Evolutionary conservation across 148 eudicot species (phyloP), one percentile per base, ranked within the genome.

Genomic region (Heliosperma pusillum): DNA sequence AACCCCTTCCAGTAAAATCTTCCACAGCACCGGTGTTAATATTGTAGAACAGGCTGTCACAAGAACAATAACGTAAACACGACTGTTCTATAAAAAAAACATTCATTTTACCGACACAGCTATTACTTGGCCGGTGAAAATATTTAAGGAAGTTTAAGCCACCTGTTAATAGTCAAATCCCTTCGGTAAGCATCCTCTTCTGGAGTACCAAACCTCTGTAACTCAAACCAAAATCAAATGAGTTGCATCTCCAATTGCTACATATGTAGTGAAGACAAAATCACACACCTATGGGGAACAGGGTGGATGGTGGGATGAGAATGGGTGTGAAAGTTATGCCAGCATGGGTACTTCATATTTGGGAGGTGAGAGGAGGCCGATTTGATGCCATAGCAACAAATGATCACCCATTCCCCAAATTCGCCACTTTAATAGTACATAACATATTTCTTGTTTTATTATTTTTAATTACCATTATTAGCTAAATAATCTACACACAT

Each of bases 141-240:
- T 13, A 50, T 10, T 33, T 36, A 21, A 20, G 53, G 26, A 66
- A 17, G 60, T 53, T 12, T 24, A 70, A 69, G 53, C 58, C 84
- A 93, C 98, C 98, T 93, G 80, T 93, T 95, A 77, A 95, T 95
- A 21, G 99, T 95, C 78, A 95, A 86, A 88, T 95, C 99, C 86
- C 99, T 92, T 72, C 99, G 79, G 71, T 83, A 92, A 58, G 97
- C 99, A 92, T 95, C 99, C 82, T 92, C 92, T 86, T 90, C 71
- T 15, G 99, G 88, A 61, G 96, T 87, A 75, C 99, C 99, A 87
- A 95, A 95, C 81, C 83, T 93, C 98, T 91, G 89, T 27, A 78
- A 77, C 2, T 74, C 66, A 72, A 71, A 70, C 19, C 74, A 83
- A 59, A 58, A 69, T 29, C 21, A 65, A 30, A 76, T 73, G 29